Base-by-base conservation (phyloP, 768 basidiomycete species). In the Boletus edulis region DNA sequence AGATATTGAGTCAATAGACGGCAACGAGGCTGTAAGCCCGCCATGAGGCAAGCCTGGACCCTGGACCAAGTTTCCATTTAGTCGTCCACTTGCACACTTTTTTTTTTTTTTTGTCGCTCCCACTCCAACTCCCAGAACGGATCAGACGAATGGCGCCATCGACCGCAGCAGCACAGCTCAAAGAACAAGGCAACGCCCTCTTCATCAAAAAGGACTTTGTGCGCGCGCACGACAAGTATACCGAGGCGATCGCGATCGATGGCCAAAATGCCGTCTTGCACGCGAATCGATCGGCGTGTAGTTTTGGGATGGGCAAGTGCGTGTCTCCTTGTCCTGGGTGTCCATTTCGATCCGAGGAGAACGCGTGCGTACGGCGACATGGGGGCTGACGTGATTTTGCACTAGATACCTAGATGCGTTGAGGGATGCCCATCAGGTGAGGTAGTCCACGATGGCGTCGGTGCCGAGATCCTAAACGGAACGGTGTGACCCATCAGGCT, bases 171-270 rank as follows among this genome's bases (percentile, higher is more conserved):
- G 29, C 15, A 37, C 46, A 57, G 31, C 47, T 56, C 51, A 46
- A 49, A 34, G 37, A 41, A 43, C 46, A 37, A 9, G 56, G 46
- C 9, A 44, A 54, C 14, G 42, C 52, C 12, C 18, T 45, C 7
- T 55, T 57, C 3, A 18, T 17, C 6, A 34, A 44, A 27, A 55
- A 48, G 31, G 35, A 35, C 6, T 39, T 45, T 39, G 37, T 9
- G 2, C n/a, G 6, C 14, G 53, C 56, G 3, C 13, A 49, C 24
- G 53, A 49, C 12, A 49, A 35, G 54, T 46, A 57, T 34, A 34
- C 40, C n/a, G 40, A 44, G 14, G 57, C 49, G n/a, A 50, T 47
- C 38, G 49, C 39, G 39, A 20, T 51, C 40, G 49, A 51, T 38
- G 49, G 14, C 20, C 24, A 20, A 37, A 57, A 41, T 3, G 48